Evolutionary conservation across 306 rosid species (phyloP).

Genomic region (Cicer chorassanicum): DNA sequence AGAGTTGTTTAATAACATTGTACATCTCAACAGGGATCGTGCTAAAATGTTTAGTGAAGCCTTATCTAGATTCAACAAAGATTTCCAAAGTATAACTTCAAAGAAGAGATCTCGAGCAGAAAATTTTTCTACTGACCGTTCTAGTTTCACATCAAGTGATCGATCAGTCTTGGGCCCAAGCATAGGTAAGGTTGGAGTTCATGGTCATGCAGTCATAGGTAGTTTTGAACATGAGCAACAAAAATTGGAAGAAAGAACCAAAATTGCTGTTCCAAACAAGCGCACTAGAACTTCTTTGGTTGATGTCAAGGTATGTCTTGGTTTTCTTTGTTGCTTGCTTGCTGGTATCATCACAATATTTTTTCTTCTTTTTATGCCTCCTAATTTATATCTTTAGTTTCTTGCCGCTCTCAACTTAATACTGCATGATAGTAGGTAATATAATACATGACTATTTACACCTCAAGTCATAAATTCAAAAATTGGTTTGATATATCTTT

Average conservation of each 20-base stretch:
- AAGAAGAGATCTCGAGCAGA: conserved; percentile 91
- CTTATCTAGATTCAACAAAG: conserved; percentile 73
- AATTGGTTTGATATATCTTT: conserved; percentile 17
- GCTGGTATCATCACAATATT: neutral
- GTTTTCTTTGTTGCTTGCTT: conserved; percentile 21
- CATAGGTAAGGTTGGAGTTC: conserved; percentile 74
- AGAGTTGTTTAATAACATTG: conserved; percentile 45
- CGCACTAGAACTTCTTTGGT: conserved; percentile 88
- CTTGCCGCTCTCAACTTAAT: conserved; percentile 18
- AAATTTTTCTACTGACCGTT: conserved; percentile 63
- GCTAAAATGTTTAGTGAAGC: conserved; percentile 71
- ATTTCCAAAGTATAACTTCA: conserved; percentile 73
- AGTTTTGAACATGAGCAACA: conserved; percentile 76
- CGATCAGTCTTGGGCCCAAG: conserved; percentile 64
- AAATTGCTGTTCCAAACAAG: conserved; percentile 73
- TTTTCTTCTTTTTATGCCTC: conserved; percentile 8
- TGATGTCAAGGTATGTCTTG: conserved; percentile 70
- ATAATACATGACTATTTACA: conserved; percentile 16
- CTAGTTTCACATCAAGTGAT: conserved; percentile 61
- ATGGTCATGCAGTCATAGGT: conserved; percentile 59
- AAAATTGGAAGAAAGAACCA: conserved; percentile 75
- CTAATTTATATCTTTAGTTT: conserved; percentile 37
- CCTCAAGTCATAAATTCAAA: conserved; percentile 14
- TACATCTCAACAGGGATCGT: conserved; percentile 68
- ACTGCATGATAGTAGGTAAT: neutral